These are phyloP conservation scores for Mucuna pruriens DNA, from an alignment of 306 rosid species.

Conservation along the genomic window DNA sequence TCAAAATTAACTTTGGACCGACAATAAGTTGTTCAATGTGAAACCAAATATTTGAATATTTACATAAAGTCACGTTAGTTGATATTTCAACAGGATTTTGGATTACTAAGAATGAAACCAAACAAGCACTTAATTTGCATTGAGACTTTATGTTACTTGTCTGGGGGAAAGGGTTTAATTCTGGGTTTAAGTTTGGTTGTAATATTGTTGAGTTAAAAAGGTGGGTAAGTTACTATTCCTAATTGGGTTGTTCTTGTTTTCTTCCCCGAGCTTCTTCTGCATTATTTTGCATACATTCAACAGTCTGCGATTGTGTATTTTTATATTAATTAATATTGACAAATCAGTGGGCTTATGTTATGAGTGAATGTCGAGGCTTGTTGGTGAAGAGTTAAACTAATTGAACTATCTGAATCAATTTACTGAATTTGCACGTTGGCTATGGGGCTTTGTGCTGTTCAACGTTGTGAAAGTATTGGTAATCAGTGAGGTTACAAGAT, in stretches of 20 bases:
- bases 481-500: background rate
- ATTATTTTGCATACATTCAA: background rate
- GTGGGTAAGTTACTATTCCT: background rate
- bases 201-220: background rate
- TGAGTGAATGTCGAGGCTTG: background rate
- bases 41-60: too few species aligned
- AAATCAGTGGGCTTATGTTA: background rate
- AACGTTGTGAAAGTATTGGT: background rate
- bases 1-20: background rate
- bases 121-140: background rate
- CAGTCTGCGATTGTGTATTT: background rate
- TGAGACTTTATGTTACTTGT: background rate
- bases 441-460: background rate
- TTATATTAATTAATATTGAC: background rate
- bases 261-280: background rate
- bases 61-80: background rate
- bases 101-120: background rate
- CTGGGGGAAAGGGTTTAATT: background rate
- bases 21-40: too few species aligned
- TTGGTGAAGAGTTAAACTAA: background rate
- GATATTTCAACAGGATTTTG: background rate
- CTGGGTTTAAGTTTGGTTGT: background rate
- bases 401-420: background rate
- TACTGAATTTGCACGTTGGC: background rate
- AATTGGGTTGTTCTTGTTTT: background rate